Evolutionary conservation across 345 rosid species (phyloP), one percentile per base, ranked within the genome.

Genomic region (Combretum micranthum): DNA sequence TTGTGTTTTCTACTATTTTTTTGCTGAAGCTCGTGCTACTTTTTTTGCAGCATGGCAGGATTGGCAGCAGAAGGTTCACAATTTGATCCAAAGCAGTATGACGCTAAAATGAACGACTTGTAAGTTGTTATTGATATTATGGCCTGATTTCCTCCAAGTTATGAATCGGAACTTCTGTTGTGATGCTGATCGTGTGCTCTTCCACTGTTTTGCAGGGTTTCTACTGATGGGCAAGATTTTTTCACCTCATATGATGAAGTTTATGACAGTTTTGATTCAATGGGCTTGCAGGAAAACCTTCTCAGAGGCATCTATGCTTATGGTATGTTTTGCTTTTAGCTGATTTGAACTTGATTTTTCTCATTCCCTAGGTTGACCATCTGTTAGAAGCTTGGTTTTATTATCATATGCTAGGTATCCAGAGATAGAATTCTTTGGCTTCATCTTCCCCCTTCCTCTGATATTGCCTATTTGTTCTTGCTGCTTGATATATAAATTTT

Each of bases 301-400:
- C 69, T 91, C 20, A 76, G 98, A 69, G 98, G 98, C 52, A 91
- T 91, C 32, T 92, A 88, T 74, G 98, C 96, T 23, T 92, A 92
- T 64, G 98, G 98, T 92, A 75, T 18, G 78, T 71, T 20, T 18
- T 17, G 13, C 9, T 18, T 19, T 25, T n/a, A n/a, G n/a, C 32
- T 32, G 9, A 7, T 9, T 32, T 1, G 9, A 32, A 32, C 39
- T 32, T 32, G 39, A 11, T 0, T 32, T 7, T 32, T 32, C n/a
- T 32, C 9, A 32, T 32, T 32, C 39, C 39, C 5, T 32, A 4
- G 6, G 9, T 32, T 32, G 39, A 32, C 39, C 9, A 11, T 32
- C 39, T 3, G 9, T 1, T 4, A 32, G 39, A 32, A 32, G 39
- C 39, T 32, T 7, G 39, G 9, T 4, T 32, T 32, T 32, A 32